Evolutionary conservation across 768 basidiomycete genomes (phyloP).

Genomic region (Paxillus rubicundulus): DNA sequence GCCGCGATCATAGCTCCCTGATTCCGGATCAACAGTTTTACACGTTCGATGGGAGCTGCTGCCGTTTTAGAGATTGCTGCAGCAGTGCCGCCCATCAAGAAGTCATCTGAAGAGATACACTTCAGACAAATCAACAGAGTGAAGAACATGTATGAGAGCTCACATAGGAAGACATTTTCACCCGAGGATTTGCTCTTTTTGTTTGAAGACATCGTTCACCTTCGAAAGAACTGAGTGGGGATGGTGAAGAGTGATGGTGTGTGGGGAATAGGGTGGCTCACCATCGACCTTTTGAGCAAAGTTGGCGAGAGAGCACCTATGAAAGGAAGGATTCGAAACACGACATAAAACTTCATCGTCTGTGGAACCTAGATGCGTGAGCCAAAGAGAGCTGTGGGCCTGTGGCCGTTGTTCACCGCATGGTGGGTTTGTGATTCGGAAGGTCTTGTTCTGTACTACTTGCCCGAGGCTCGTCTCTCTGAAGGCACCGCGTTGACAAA

Average conservation of each 20-base stretch:
- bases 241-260: background rate
- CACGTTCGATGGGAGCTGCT: conserved; percentile 41
- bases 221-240: conserved; percentile 18
- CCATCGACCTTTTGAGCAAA: conserved; percentile 7
- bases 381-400: background rate
- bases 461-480: conserved; percentile 1
- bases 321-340: conserved; percentile 18
- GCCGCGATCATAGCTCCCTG: conserved; percentile 37
- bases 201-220: conserved; percentile 7
- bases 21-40: conserved; percentile 41
- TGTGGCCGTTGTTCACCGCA: background rate
- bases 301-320: too few relatives aligned
- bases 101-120: conserved; percentile 26
- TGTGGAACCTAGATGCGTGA: background rate
- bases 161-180: conserved; percentile 19
- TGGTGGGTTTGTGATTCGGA: too few relatives aligned
- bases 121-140: conserved; percentile 2
- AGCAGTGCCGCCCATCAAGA: conserved; percentile 37
- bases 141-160: background rate
- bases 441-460: conserved; percentile 4
- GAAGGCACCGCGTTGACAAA: too few relatives aligned
- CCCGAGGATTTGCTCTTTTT: background rate
- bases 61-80: conserved; percentile 38
- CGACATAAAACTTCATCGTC: background rate
- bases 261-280: too few relatives aligned